Evolutionary conservation across 2,329 filamentous ascomycete genomes (phyloP), one percentile per base, ranked within the genome.

Genomic region (Aspergillus udagawae): DNA sequence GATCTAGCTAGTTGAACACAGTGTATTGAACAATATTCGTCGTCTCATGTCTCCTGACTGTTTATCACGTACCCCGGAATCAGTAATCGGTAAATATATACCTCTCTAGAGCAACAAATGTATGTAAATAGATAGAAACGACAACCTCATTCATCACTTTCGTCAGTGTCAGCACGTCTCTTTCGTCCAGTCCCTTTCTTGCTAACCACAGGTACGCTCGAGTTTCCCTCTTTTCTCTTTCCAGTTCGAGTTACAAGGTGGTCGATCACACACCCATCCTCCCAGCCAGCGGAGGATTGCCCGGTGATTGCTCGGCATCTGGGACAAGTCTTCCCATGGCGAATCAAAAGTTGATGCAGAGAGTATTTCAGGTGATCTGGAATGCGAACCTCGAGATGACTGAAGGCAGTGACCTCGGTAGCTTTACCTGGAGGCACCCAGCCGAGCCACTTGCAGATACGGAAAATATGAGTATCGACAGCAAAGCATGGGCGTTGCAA

Each of bases 391-490:
- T 88, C 84, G 60, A 84, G 80, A 66, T 87, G 85, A 3, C 77
- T 79, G 63, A 83, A 86, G 0, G 83, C 82, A 1, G 79, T 82
- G 48, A 74, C 63, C 53, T 76, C 74, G 32, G 79, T 79, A 1
- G 75, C 70, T 21, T 67, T 70, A 42, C 75, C 72, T 7, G 77
- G 69, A 0, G 85, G 85, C 1, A 86, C 75, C 85, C 85, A 87
- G 25, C 80, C 80, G 0, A 88, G 77, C 78, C 85, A 86, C 53
- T 82, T 81, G 62, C 79, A 82, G 14, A 87, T 78, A 1, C 85
- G 81, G 65, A 86, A 87, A 58, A 87, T 84, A 68, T 88, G 85
- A 1, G 85, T 88, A 62, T 88, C 85, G 8, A 87, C 85, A 0
- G 85, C 85, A 61, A 88, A 87, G 54, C 78, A 82, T 2, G 85